Base-by-base conservation (phyloP, 306 rosid genomes). In the Nissolia schottii region DNA sequence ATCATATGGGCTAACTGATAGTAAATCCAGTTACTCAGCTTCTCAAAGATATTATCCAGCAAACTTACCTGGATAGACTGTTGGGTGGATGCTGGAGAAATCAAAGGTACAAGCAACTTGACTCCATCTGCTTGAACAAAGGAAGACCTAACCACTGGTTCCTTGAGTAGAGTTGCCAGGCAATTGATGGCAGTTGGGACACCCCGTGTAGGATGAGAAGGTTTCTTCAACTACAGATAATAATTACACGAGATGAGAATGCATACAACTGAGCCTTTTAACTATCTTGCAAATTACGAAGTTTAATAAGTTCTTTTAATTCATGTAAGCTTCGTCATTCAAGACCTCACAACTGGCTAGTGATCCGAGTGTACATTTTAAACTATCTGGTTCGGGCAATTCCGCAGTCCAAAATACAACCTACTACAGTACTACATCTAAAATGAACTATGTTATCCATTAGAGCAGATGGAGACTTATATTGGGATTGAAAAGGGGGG, bases 21-120 rank as follows among this genome's bases (percentile, higher is more conserved):
- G n/a, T 37, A 28, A 70, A 73, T 59, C 11, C 19, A 51, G 55
- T 48, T 31, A 38, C 62, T 46, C 66, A 67, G 64, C 46, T 43
- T 50, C 72, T 55, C 16, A 16, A 62, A 13, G 28, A n/a, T 56
- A 56, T 58, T 60, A 9, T 60, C 75, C 16, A 23, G 59, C 43
- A 68, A 67, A 60, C 37, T 82, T 84, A 89, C 99, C 96, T 95
- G 99, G 76, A 88, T 91, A 56, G 97, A 91, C 64, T 91, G 99
- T 82, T 89, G 99, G 40, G 97, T 91, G 72, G 97, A 91, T 77
- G 97, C 99, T 13, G 99, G 99, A 76, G 91, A 56, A 69, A 95
- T 86, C 72, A 95, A 85, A 69, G 99, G 97, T 78, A 89, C 79
- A 56, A 95, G 96, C 86, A 95, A 79, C 83, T 89, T 95, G 83